These are phyloP conservation scores for Fagus crenata DNA, from an alignment of 306 rosid genomes.

Conservation along the genomic window DNA sequence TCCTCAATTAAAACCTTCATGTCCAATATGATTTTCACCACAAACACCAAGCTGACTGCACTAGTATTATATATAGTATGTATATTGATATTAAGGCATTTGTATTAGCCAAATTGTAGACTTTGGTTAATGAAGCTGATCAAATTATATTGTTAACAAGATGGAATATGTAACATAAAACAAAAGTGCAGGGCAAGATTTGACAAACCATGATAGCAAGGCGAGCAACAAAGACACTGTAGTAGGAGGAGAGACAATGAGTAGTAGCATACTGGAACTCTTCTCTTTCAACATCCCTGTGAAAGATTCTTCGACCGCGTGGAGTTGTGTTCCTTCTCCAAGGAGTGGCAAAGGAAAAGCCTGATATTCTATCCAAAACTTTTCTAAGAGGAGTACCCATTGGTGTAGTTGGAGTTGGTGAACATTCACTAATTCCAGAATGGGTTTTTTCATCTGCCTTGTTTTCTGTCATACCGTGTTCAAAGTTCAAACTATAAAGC, in stretches of 20 bases:
- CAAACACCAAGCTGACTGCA: neutral
- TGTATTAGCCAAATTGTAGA: neutral
- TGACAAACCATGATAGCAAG: slow-evolving; percentile 90
- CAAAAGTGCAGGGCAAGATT: neutral
- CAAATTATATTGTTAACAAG: neutral
- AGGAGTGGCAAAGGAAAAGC: slow-evolving; percentile 41
- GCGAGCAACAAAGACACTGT: slow-evolving; percentile 95
- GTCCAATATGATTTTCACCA: neutral
- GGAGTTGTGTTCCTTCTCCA: slow-evolving; percentile 47
- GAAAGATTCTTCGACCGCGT: slow-evolving; percentile 59
- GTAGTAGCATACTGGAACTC: slow-evolving; percentile 68
- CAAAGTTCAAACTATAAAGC: slow-evolving; percentile 29
- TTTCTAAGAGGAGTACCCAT: slow-evolving; percentile 51
- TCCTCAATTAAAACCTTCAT: neutral
- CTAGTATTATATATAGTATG: neutral
- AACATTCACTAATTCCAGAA: slow-evolving; percentile 41
- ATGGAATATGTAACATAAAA: neutral
- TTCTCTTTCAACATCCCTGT: slow-evolving; percentile 86
- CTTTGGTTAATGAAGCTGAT: neutral
- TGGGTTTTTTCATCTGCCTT: slow-evolving; percentile 29
- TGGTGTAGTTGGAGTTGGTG: slow-evolving; percentile 36
- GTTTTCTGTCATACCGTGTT: slow-evolving; percentile 31
- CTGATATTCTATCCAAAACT: slow-evolving; percentile 51
- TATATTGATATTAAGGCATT: neutral
- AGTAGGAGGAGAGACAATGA: slow-evolving; percentile 84